Base-by-base conservation (phyloP, 1,139 yeast genomes). In the Kurtzmaniella quercitrusa region DNA sequence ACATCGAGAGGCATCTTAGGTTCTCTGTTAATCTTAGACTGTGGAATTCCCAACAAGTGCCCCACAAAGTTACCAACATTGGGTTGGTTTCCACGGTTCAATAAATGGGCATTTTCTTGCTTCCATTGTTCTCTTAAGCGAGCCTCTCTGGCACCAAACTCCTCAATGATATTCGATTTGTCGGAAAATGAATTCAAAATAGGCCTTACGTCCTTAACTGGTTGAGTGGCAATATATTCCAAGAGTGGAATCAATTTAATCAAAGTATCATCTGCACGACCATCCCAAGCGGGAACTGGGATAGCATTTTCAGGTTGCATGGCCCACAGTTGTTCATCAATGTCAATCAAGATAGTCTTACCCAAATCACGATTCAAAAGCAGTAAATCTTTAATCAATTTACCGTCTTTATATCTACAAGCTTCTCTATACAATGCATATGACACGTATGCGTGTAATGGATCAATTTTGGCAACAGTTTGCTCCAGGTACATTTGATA, bases 221-320 rank as follows among this genome's bases (percentile, higher is more conserved):
- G 94, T 63, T 89, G 95, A 17, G 96, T 87, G 15, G 97, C 98
- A 51, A 93, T 70, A 72, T 89, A 94, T 68, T 93, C 99, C 57
- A 93, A 79, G 68, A 93, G 84, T 48, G 98, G 98, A 58, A 93
- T 89, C 65, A 91, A 71, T 56, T 77, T 76, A 56, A 93, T 75
- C 58, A 93, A 76, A 47, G 71, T 69, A 63, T 91, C 97, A 60
- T 87, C 95, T 31, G 88, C 76, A 50, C 72, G 71, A 50, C 99
- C 99, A 48, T 77, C 77, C 98, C 98, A 93, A 49, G 88, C 82
- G 52, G 79, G 72, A 65, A 89, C 71, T 51, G 88, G 82, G 51
- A 94, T 78, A 15, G 96, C 91, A 61, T 94, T 93, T 55, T 90
- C 96, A 8, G 96, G 96, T 70, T 94, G 98, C 63, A 87, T 63